Evolutionary conservation across 176 grass and related monocot genomes (phyloP), one percentile per base, ranked within the genome.

Genomic region (Musa schizocarpa): DNA sequence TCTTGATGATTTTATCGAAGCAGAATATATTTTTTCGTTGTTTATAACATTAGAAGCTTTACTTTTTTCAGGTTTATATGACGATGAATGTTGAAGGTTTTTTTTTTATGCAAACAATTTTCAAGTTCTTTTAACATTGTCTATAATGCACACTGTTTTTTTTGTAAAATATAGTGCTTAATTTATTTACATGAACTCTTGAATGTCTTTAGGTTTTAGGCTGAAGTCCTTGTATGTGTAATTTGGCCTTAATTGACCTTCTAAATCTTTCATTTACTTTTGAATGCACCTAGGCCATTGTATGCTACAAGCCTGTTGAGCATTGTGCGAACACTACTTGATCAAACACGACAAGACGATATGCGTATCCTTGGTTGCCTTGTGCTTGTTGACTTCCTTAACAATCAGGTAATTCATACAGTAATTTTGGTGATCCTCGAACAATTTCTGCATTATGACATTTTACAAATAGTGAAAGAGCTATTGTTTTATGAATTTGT

Each of bases 321-420:
- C 74, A 65, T 91, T 83, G 87, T 86, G 43, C 83, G 73, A 50
- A 87, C 88, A 71, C 88, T 99, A 78, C 86, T 99, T 78, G 95
- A 99, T 86, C 91, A 89, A 84, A 89, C 81, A 77, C 68, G 51
- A 1, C 74, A 82, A 73, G 84, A 99, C 74, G 95, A 99, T 50
- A 85, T 92, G 70, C 80, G 72, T 66, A 63, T 87, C 29, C 69
- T 83, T 23, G 95, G 90, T 78, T 94, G 95, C 57, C 86, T 99
- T 76, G 72, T 94, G 71, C 91, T 99, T 77, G 80, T 94, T 10
- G 88, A 94, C 82, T 99, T 99, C 82, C 90, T 99, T 56, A 84
- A 87, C 54, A 81, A 80, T 71, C 90, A 99, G 91, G 95, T 99
- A 74, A 75, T 54, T 84, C 50, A 21, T 77, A 22, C 3, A 24